Percentiles rank a stretch among this genome's conserved stretches.
phyloP scores from a whole-genome alignment of 2,329 filamentous ascomycete species.

The Colletotrichum cordylinicola region DNA sequence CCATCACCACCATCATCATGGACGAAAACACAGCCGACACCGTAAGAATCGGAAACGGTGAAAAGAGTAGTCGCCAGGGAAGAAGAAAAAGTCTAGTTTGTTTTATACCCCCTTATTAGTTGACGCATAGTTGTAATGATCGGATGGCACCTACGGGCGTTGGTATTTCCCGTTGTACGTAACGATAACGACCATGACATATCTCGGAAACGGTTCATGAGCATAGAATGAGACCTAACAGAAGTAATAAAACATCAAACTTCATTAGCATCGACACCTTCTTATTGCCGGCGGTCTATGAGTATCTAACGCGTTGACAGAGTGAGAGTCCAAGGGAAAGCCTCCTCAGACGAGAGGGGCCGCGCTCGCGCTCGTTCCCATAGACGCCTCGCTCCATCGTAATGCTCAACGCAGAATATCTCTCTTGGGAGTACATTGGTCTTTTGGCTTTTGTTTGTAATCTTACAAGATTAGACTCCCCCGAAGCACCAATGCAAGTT shows the following conservation, averaged over 20 bases:
- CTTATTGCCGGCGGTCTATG: constrained; percentile 19
- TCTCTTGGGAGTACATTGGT: constrained; percentile 22
- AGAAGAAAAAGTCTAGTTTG: background rate
- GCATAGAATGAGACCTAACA: background rate
- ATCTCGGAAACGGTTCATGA: background rate
- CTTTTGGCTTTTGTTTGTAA: constrained; percentile 18
- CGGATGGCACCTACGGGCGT: background rate
- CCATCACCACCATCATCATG: background rate
- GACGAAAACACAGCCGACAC: background rate
- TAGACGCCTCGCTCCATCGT: background rate
- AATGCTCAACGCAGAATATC: constrained; percentile 19
- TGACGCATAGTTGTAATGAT: background rate
- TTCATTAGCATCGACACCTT: constrained; percentile 22
- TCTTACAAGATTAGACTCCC: constrained; percentile 21
- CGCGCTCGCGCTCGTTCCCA: background rate
- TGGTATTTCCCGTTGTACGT: background rate
- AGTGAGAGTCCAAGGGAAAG: background rate
- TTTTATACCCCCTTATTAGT: background rate
- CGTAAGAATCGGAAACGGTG: background rate
- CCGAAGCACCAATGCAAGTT: constrained; percentile 21
- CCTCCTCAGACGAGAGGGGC: background rate
- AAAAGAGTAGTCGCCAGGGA: background rate
- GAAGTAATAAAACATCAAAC: background rate
- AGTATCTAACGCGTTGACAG: constrained; percentile 19
- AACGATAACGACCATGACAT: background rate